These are phyloP conservation scores for Themeda triandra DNA, from an alignment of 176 grass and related monocot species.

Conservation along the genomic window DNA sequence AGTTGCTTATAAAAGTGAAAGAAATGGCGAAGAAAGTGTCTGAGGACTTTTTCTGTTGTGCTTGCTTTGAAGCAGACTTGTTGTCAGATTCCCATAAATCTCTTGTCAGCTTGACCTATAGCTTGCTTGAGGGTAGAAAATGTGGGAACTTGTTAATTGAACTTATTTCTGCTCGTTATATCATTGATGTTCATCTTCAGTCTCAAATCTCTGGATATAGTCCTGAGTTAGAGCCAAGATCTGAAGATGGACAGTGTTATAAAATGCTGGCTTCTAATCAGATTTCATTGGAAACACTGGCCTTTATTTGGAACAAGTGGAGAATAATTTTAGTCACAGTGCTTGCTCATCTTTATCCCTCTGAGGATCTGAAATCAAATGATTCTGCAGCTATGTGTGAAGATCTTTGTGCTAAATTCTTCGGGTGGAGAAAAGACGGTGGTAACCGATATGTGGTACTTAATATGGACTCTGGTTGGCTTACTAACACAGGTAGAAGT, in stretches of 20 bases:
- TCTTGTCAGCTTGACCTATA: slow-evolving; percentile 20
- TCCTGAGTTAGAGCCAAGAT: slow-evolving; percentile 25
- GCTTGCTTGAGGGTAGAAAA: slow-evolving; percentile 41
- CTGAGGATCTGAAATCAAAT: not conserved
- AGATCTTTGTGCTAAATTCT: slow-evolving; percentile 63
- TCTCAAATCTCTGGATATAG: slow-evolving; percentile 15
- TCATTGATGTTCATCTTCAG: slow-evolving; percentile 64
- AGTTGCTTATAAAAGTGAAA: slow-evolving; percentile 48
- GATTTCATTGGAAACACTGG: slow-evolving; percentile 45
- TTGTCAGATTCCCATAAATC: slow-evolving; percentile 41
- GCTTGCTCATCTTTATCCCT: slow-evolving; percentile 17
- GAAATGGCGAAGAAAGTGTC: slow-evolving; percentile 42
- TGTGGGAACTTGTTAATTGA: slow-evolving; percentile 34
- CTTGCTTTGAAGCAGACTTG: slow-evolving; percentile 44
- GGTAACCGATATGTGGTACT: slow-evolving; percentile 30
- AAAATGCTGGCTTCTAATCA: slow-evolving; percentile 31
- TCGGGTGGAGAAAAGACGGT: slow-evolving; percentile 56
- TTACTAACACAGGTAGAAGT: slow-evolving; percentile 20
- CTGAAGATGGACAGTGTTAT: slow-evolving; percentile 15
- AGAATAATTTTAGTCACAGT: slow-evolving; percentile 32
- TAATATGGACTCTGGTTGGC: slow-evolving; percentile 64
- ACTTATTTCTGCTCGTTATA: slow-evolving; percentile 38
- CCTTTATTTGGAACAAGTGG: slow-evolving; percentile 52
- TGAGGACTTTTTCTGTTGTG: slow-evolving; percentile 34
- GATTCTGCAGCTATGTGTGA: slow-evolving; percentile 22